Conservation (phyloP, 2,329 filamentous ascomycete species). For the Penicillium sp. region DNA sequence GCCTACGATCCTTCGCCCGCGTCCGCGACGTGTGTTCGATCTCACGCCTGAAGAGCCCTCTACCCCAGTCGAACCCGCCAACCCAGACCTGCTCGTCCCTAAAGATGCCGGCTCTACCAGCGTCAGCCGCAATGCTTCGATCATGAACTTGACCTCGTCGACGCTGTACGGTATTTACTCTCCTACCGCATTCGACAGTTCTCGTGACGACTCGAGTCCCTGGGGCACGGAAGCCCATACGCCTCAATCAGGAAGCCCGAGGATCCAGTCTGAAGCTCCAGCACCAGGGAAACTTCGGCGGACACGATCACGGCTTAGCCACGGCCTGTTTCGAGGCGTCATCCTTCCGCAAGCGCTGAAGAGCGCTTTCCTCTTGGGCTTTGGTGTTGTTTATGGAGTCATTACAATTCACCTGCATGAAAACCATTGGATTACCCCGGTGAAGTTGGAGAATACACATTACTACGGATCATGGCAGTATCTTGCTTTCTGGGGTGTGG, state of each 20-base stretch:
- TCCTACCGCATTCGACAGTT: conserved; percentile 51
- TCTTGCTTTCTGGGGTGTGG: conserved; percentile 69
- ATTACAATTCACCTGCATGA: conserved; percentile 73
- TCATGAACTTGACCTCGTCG: conserved; percentile 77
- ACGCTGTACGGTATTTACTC: conserved; percentile 89
- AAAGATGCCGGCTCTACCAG: conserved; percentile 30
- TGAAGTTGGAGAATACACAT: conserved; percentile 52
- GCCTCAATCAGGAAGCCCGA: too few relatives aligned
- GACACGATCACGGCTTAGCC: conserved; percentile 31
- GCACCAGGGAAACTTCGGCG: conserved; percentile 33
- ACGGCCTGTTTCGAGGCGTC: conserved; percentile 34
- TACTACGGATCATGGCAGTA: conserved; percentile 54
- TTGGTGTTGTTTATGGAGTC: conserved; percentile 74
- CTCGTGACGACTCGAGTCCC: conserved; percentile 56
- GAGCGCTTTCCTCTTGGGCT: conserved; percentile 59
- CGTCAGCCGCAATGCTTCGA: conserved; percentile 63
- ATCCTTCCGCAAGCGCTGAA: conserved; percentile 51
- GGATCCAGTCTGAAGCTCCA: too few relatives aligned
- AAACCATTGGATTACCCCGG: conserved; percentile 53
- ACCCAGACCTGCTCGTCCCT: too few relatives aligned
- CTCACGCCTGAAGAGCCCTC: conserved; percentile 41
- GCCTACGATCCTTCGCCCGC: conserved; percentile 57
- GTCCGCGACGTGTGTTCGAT: conserved; percentile 63
- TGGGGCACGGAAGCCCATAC: conserved; percentile 71
- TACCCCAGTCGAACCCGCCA: conserved; percentile 35